Evolutionary conservation across 805 yeast species (phyloP), one percentile per base, ranked within the genome.

Genomic region (Metschnikowia borealis): DNA sequence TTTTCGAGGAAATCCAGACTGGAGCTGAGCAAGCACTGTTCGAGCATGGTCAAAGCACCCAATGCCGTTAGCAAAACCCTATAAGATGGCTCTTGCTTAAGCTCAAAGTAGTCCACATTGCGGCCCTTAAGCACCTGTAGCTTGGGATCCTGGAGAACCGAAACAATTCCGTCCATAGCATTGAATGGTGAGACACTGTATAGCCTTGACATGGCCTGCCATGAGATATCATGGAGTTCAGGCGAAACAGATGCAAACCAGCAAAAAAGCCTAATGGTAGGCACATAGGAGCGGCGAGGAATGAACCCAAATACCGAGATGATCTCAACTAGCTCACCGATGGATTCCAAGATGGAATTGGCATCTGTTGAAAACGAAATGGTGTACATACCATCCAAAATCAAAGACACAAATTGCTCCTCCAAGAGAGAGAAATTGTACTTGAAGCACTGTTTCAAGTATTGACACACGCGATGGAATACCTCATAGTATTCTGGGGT

Each of bases 351-450:
- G 8, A 80, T 71, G 2, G 43, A 52, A 4, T 52, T 51, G 33
- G 74, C 70, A 0, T 75, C 64, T 2, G 83, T 75, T 21, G 60
- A 64, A 6, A 68, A 57, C 3, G 79, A 70, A 15, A 81, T 62
- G 13, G 66, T 62, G 1, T 75, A 68, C 1, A 71, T 58, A 21
- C 59, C 61, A 10, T 61, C 55, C 20, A 81, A 52, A 3, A 79
- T 56, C 13, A 58, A 49, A 1, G 58, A 53, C 7, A 68, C 63
- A 5, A 71, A 59, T 2, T 50, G 46, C 31, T 74, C 80, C 33
- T 75, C 78, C 49, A 80, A 67, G 3, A 73, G 56, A 15, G 73
- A 69, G 54, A 72, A 73, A 54, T 77, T 81, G 65, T 66, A 76
- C 56, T 76, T 75, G 39, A 83, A 63, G 48, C 81, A 74, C 49